Percentiles rank a stretch among this genome's conserved stretches.
Conservation (phyloP, 202 grass and related monocot genomes). For the Bolboschoenoplectus hybrid region DNA sequence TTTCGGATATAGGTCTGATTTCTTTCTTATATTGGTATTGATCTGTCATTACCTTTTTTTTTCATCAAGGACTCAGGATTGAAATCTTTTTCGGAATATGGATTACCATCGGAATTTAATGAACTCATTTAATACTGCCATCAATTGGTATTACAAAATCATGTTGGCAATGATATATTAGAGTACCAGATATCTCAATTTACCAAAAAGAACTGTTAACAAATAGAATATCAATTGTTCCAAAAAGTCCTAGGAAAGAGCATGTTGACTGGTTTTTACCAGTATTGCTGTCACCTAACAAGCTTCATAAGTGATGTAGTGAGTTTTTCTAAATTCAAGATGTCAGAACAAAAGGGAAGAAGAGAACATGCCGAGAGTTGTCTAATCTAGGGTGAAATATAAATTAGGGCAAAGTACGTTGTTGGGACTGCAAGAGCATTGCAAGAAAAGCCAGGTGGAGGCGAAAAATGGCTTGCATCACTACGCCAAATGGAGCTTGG, state of each 20-base stretch:
- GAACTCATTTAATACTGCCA: not conserved
- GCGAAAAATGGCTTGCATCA: slow-evolving; percentile 79
- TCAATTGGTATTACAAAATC: not conserved
- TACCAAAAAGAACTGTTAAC: not conserved
- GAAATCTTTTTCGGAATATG: not conserved
- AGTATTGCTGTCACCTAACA: not conserved
- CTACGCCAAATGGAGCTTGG: slow-evolving; percentile 59
- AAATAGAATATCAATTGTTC: not conserved
- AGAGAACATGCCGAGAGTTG: not conserved
- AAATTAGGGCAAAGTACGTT: slow-evolving; percentile 81
- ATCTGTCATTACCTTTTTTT: not conserved
- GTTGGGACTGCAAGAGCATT: slow-evolving; percentile 73
- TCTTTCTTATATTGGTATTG: not conserved
- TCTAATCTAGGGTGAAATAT: slow-evolving; percentile 32
- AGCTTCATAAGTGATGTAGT: not conserved
- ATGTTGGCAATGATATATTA: not conserved
- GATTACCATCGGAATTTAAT: not conserved
- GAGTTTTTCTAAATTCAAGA: not conserved
- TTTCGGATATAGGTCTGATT: slow-evolving; percentile 85
- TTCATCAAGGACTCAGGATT: not conserved
- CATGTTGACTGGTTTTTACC: not conserved
- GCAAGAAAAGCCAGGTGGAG: slow-evolving; percentile 68
- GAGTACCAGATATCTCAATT: not conserved
- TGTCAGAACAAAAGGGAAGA: slow-evolving; percentile 11
- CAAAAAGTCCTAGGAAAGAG: not conserved